Conservation (phyloP, 139 green algal genomes). For the Ettlia oleoabundans region DNA sequence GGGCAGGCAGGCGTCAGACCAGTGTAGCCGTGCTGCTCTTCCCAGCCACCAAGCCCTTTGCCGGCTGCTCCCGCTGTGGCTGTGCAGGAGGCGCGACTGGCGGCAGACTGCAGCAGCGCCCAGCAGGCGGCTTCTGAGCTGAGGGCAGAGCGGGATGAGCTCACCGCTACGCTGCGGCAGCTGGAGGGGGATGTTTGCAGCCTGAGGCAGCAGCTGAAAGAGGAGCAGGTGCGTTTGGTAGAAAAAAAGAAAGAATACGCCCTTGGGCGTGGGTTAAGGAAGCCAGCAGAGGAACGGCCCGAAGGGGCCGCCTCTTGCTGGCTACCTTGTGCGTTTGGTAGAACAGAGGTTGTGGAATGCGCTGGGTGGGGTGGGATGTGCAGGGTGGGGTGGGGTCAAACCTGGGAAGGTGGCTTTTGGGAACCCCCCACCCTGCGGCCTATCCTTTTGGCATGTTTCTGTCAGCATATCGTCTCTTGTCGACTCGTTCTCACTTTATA, state of each 20-base stretch:
- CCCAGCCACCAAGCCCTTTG: not conserved
- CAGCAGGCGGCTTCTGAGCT: constrained; percentile 34
- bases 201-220: constrained; percentile 8
- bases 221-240: not conserved
- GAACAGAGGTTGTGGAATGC: not conserved
- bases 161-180: constrained; percentile 16
- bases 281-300: too few relatives aligned
- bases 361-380: not conserved
- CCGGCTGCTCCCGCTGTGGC: not conserved
- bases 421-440: too few relatives aligned
- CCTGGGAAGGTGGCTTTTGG: too few relatives aligned
- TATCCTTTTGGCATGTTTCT: too few relatives aligned
- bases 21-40: not conserved
- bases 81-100: constrained; percentile 39
- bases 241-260: not conserved
- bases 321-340: too few relatives aligned
- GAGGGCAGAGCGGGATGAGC: not conserved
- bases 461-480: not conserved
- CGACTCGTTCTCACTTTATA: not conserved
- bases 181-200: constrained; percentile 20
- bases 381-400: too few relatives aligned
- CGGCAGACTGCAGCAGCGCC: constrained; percentile 34
- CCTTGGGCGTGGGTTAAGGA: not conserved
- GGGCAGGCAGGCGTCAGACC: too few relatives aligned
- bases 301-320: too few relatives aligned